A percentile compares a stretch with the other conserved stretches of the same genome.
Evolutionary conservation across 768 basidiomycete genomes (phyloP).

Genomic region (Mycena latifolia): DNA sequence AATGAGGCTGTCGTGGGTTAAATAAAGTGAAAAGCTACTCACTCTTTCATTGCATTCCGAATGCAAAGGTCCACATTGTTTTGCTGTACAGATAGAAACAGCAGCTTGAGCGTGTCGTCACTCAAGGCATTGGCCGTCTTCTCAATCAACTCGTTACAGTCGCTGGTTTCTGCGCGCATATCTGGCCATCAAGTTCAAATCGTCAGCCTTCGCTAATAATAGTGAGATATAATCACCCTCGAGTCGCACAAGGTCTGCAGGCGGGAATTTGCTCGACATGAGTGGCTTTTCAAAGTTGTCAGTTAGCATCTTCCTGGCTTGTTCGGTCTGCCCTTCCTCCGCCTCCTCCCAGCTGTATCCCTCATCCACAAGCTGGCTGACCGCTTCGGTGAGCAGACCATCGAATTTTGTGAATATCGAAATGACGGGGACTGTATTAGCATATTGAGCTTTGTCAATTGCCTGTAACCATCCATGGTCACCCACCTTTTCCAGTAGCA

Average conservation of each 20-base stretch:
- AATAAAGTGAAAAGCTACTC: too few species aligned
- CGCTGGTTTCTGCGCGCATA: conserved; percentile 7
- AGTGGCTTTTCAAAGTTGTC: too few species aligned
- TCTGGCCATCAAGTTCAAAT: not conserved
- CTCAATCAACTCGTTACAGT: conserved; percentile 4
- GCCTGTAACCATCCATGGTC: not conserved
- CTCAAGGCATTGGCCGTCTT: conserved; percentile 7
- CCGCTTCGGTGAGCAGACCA: conserved; percentile 39
- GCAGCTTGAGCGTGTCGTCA: conserved; percentile 4
- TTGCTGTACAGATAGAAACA: conserved; percentile 18
- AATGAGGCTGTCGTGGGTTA: too few species aligned
- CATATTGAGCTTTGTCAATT: conserved; percentile 2
- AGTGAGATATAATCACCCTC: too few species aligned
- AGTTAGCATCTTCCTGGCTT: too few species aligned
- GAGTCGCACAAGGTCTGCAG: too few species aligned
- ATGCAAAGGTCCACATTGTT: conserved; percentile 10
- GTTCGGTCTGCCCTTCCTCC: too few species aligned
- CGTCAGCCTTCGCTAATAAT: too few species aligned
- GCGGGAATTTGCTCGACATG: too few species aligned
- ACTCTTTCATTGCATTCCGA: too few species aligned
- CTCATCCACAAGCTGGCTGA: conserved; percentile 20
- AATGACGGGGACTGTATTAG: conserved; percentile 52
- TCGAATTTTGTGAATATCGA: conserved; percentile 55
- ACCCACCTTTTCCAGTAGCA: conserved; percentile 41
- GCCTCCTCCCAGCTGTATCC: conserved; percentile 29